Base-by-base conservation (phyloP, 176 grass and related monocot genomes). In the Cenchrus fungigraminus region DNA sequence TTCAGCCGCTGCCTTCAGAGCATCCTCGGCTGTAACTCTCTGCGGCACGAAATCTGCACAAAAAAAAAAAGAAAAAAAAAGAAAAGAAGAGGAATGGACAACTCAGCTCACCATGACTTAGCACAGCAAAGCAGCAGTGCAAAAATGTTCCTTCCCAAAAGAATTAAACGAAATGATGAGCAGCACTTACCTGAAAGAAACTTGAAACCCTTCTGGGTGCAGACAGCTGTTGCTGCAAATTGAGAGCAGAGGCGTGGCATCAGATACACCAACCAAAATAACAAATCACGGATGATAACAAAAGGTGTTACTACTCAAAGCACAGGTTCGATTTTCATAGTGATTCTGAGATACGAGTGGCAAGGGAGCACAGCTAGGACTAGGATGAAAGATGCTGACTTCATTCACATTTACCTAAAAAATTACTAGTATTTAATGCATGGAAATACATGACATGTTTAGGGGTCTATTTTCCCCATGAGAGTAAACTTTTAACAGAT, bases 1-100 rank as follows among this genome's bases (percentile, higher is more conserved):
- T 4, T 9, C 46, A 79, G 80, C 28, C 58, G 42, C 31, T 19
- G 80, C 78, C 85, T 88, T 90, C 63, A 92, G 76, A 46, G 90
- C 95, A 84, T 91, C 90, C 20, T 87, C 88, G 3, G 84, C 92
- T 64, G 46, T 84, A 40, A 93, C 63, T 68, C 86, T 92, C 71
- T 83, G 88, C 40, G 95, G 95, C 22, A 97, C 88, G 83, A 97
- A 97, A 88, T 97, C 95, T 97, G 84, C 8, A 31, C 9, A 45
- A 11, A 9, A 13, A 45, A 14, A 9, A 17, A 9, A 13, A 45
- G 11, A 9, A 17, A 25, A 25, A 25, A 25, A 25, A 25, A 25
- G 22, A 25, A 25, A 25, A 25, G 22, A 25, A 20, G 0, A 66
- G 0, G 34, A 62, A 67, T 49, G 56, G 4, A 20, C 25, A 40